These are phyloP conservation scores for Exophiala xenobiotica DNA, from an alignment of 2,329 filamentous ascomycete species.

Conservation along the genomic window DNA sequence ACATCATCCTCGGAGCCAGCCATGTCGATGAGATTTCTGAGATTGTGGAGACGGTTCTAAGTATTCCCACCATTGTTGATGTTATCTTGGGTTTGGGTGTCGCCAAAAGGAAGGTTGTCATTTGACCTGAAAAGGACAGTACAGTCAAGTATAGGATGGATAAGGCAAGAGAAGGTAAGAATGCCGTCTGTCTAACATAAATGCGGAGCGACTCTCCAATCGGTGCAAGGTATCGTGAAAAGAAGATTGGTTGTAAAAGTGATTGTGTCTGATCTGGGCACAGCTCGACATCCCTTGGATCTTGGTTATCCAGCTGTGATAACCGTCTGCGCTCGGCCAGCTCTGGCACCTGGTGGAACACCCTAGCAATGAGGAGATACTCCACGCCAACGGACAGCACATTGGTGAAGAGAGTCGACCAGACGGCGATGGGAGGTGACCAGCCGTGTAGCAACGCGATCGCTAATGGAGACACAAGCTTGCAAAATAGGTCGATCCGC, in stretches of 20 bases:
- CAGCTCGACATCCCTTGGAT: background rate
- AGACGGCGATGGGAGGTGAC: constrained; percentile 47
- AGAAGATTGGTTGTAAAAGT: constrained; percentile 30
- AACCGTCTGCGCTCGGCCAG: background rate
- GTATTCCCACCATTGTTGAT: constrained; percentile 48
- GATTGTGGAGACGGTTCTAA: constrained; percentile 48
- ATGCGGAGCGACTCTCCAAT: constrained; percentile 15
- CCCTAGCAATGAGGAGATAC: constrained; percentile 42
- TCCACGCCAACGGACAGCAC: constrained; percentile 40
- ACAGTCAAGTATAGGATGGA: constrained; percentile 57
- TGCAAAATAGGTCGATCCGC: constrained; percentile 58
- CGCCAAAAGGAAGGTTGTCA: constrained; percentile 56
- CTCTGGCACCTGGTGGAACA: constrained; percentile 22
- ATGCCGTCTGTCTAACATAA: constrained; percentile 40
- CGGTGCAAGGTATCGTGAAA: constrained; percentile 3
- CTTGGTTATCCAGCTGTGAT: background rate
- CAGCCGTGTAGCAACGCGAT: constrained; percentile 50
- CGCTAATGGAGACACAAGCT: constrained; percentile 54
- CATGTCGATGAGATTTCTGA: constrained; percentile 57
- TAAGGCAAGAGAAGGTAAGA: constrained; percentile 50
- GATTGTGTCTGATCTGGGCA: background rate
- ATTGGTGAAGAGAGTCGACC: constrained; percentile 49
- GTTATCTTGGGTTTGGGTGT: constrained; percentile 45
- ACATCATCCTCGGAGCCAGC: constrained; percentile 52
- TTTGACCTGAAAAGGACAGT: constrained; percentile 55